Evolutionary conservation across 441 rosid species (phyloP), one percentile per base, ranked within the genome.

Genomic region (Flueggea neowawraea): DNA sequence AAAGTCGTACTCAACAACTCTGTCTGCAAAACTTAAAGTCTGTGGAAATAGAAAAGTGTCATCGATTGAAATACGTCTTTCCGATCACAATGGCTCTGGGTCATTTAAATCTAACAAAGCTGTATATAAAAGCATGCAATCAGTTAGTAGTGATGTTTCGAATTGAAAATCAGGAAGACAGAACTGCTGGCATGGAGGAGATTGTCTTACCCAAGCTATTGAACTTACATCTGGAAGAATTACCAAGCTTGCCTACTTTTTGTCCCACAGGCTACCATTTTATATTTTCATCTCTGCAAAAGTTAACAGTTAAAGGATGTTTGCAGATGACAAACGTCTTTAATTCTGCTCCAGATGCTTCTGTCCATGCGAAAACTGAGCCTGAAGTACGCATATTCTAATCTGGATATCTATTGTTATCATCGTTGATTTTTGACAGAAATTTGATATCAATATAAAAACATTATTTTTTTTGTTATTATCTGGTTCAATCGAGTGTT

Each of bases 131-230:
- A 5, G 12, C 28, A 32, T 32, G 10, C 44, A 4, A 32, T 10
- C 28, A 60, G 15, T 31, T 60, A 49, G 31, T 31, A 7, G 44
- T 12, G 31, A 28, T 60, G 31, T 49, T 60, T 50, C 31, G 44
- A n/a, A 6, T 4, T 15, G 63, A 33, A 6, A 31, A 60, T 31
- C 28, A 32, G n/a, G 10, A 43, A 48, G 44, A 14, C 28, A 22
- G 28, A 28, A 7, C n/a, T 8, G 28, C 10, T 59, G 45, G 6
- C 8, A 13, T 13, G 28, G 16, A 61, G 15, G 61, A 64, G 55
- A 52, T 66, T 4, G 53, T 66, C 33, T 6, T 66, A 10, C 69
- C 73, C 2, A 32, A 63, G 43, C 15, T 69, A 36, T 8, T 10
- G 54, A 32, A 6, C n/a, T 28, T 69, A 39, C 4, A 12, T 3